Evolutionary conservation across 1,284 basidiomycete species (phyloP), one percentile per base, ranked within the genome.

Genomic region (Schizophyllum amplum): DNA sequence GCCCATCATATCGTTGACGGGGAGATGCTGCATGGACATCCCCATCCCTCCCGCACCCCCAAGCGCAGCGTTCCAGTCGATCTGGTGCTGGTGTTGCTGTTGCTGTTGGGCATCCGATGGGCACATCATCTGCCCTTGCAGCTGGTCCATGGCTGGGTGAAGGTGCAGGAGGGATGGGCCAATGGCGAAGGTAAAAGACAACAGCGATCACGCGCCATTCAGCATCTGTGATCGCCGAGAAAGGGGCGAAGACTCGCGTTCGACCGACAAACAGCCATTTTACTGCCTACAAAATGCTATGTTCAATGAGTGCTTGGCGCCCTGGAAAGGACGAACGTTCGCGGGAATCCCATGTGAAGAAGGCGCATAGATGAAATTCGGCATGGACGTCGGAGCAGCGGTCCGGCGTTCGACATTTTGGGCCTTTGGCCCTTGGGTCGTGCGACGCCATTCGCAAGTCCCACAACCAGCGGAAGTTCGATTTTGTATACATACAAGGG

Each of bases 11-110:
- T n/a, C 23, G 33, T 60, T 47, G 57, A 47, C 47, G 51, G 60
- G 48, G 59, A 24, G 60, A 60, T 50, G 48, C 48, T 50, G 48
- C 33, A 42, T 42, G 33, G 13, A 9, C 33, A 42, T 42, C 4
- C 33, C 33, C 33, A 42, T 42, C 17, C 33, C 33, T 17, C 33
- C 33, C 33, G 33, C 33, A 17, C 33, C 33, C 13, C 33, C 33
- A 9, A 42, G 33, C 33, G 33, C 33, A 9, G 33, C 33, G 33
- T 42, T 42, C 33, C 33, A 42, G 33, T 42, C 33, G 33, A 42
- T 42, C 33, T 42, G 33, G 13, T 42, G 33, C 33, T 42, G 33
- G 13, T 42, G 33, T 42, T 42, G 33, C 33, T 42, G 33, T 17
- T 42, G 33, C 17, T 42, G 33, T 17, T 42, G 33, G 13, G 13